Evolutionary conservation across 768 basidiomycete genomes (phyloP).

Genomic region (Mycena alexandri): DNA sequence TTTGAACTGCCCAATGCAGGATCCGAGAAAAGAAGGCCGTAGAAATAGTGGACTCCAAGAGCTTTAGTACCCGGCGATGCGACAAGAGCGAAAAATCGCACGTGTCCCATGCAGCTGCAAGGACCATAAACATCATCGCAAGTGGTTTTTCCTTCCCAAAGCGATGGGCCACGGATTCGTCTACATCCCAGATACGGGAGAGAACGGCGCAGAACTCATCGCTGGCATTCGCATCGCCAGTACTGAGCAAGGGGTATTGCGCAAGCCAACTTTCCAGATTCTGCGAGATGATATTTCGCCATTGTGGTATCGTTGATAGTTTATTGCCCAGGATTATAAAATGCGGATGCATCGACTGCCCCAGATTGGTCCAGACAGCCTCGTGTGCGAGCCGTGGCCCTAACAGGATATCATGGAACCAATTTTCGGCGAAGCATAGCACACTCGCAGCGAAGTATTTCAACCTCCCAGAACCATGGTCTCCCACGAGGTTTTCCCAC

Average conservation of each 20-base stretch:
- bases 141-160: background rate
- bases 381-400: background rate
- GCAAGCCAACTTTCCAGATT: background rate
- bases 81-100: background rate
- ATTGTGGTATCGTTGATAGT: background rate
- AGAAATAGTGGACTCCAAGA: background rate
- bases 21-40: background rate
- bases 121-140: background rate
- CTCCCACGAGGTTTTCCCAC: too few species aligned
- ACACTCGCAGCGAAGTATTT: background rate
- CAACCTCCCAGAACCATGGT: background rate
- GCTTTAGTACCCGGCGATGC: background rate
- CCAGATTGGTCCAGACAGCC: background rate
- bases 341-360: background rate
- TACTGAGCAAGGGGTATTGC: background rate
- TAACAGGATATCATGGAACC: background rate
- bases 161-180: background rate
- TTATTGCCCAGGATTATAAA: background rate
- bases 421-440: background rate
- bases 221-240: background rate
- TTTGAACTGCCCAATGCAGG: background rate
- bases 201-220: background rate
- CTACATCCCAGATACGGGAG: background rate
- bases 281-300: background rate
- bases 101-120: too few species aligned